Conservation (phyloP, 768 basidiomycete genomes). For the Rhodocollybia butyracea region DNA sequence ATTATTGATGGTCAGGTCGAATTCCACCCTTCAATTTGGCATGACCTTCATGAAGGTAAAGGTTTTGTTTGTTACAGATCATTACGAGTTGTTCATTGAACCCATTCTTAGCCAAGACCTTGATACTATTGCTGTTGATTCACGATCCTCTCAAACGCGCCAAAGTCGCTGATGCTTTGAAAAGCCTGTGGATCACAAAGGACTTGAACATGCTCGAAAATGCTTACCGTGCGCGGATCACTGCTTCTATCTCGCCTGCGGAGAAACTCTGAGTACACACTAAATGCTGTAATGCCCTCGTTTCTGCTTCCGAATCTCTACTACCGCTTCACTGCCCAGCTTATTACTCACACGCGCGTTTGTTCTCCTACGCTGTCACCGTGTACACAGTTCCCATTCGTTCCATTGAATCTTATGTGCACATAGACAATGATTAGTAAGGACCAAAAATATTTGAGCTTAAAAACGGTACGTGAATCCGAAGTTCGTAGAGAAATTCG, state of each 20-base stretch:
- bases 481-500: too few species aligned
- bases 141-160: constrained; percentile 55
- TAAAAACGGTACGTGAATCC: too few species aligned
- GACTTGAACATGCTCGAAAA: constrained; percentile 60
- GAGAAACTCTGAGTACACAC: not conserved
- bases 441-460: too few species aligned
- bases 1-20: constrained; percentile 63
- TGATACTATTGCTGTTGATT: constrained; percentile 61
- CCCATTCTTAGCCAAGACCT: constrained; percentile 45
- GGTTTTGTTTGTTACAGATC: not conserved
- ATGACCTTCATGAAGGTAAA: not conserved
- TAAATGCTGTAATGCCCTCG: too few species aligned
- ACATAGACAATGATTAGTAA: too few species aligned
- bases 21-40: constrained; percentile 56
- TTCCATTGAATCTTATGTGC: too few species aligned
- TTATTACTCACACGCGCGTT: too few species aligned
- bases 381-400: too few species aligned
- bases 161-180: constrained; percentile 59
- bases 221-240: constrained; percentile 58
- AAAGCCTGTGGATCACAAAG: constrained; percentile 62
- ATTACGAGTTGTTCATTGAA: not conserved
- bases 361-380: too few species aligned
- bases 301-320: too few species aligned
- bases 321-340: too few species aligned
- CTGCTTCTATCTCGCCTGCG: constrained; percentile 8